These are phyloP conservation scores for Diospyros lotus DNA, from an alignment of 148 eudicot genomes.

Conservation along the genomic window DNA sequence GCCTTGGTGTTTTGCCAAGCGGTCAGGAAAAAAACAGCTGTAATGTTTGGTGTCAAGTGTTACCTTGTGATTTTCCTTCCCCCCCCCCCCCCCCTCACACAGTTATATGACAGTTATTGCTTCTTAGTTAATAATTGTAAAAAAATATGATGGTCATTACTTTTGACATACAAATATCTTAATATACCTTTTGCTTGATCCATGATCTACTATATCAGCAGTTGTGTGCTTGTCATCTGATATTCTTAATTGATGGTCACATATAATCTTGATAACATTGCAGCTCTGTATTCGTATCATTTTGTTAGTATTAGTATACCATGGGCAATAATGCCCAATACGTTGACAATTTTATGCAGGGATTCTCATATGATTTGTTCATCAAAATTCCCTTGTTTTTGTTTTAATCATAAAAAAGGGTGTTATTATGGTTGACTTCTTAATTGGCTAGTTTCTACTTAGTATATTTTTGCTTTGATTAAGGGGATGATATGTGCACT, in stretches of 20 bases:
- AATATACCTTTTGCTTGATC: not conserved
- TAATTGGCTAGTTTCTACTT: too few species aligned
- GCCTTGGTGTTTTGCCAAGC: too few species aligned
- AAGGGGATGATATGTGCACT: not conserved
- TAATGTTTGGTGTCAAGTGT: too few species aligned
- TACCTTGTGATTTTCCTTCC: too few species aligned
- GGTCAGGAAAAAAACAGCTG: too few species aligned
- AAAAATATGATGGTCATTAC: not conserved
- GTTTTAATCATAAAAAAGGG: too few species aligned
- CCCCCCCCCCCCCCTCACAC: too few species aligned
- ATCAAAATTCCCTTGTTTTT: not conserved
- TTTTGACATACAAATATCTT: not conserved
- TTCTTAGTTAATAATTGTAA: too few species aligned
- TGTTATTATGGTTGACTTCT: not conserved
- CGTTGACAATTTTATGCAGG: not conserved
- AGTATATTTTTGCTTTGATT: not conserved
- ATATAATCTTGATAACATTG: not conserved
- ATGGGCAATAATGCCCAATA: not conserved
- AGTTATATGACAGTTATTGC: too few species aligned
- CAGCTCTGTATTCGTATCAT: not conserved
- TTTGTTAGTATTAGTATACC: not conserved
- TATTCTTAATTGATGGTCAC: not conserved
- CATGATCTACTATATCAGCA: not conserved
- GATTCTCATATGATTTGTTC: not conserved
- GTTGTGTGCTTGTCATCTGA: not conserved